Evolutionary conservation across 2,329 filamentous ascomycete genomes (phyloP).

Genomic region (Phaeophleospora eucalypticola): DNA sequence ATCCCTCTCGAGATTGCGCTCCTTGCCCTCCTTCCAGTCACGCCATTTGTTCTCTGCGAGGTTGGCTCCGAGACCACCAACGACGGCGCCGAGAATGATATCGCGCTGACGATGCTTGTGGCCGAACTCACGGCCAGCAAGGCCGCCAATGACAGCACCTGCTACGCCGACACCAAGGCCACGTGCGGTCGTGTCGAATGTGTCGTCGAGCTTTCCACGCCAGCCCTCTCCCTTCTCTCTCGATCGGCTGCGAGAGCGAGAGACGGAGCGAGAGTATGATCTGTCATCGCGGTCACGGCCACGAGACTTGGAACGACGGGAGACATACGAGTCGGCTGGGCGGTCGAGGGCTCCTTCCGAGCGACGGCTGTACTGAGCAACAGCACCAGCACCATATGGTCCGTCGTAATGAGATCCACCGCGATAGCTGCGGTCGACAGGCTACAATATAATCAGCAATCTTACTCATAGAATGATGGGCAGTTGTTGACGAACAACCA

Average conservation of each 20-base stretch:
- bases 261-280: slow-evolving; percentile 24
- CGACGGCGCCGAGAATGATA: slow-evolving; percentile 32
- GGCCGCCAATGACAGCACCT: slow-evolving; percentile 33
- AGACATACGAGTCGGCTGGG: slow-evolving; percentile 17
- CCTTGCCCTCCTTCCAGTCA: slow-evolving; percentile 27
- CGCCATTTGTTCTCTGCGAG: slow-evolving; percentile 31
- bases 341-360: slow-evolving; percentile 25
- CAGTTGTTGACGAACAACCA: slow-evolving; percentile 23
- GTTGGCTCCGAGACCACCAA: slow-evolving; percentile 34
- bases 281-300: slow-evolving; percentile 20
- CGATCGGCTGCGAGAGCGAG: slow-evolving; percentile 23
- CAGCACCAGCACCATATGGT: slow-evolving; percentile 23
- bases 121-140: slow-evolving; percentile 32
- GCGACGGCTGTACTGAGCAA: slow-evolving; percentile 26
- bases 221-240: slow-evolving; percentile 18
- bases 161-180: slow-evolving; percentile 32
- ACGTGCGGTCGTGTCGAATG: slow-evolving; percentile 31
- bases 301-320: slow-evolving; percentile 12
- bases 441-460: no score
- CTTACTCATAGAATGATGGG: no score
- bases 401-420: slow-evolving; percentile 12
- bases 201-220: slow-evolving; percentile 29
- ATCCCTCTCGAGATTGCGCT: slow-evolving; percentile 11
- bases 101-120: slow-evolving; percentile 30
- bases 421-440: no score